Conservation (phyloP, 2,329 filamentous ascomycete genomes). For the Apiospora pterosperma region DNA sequence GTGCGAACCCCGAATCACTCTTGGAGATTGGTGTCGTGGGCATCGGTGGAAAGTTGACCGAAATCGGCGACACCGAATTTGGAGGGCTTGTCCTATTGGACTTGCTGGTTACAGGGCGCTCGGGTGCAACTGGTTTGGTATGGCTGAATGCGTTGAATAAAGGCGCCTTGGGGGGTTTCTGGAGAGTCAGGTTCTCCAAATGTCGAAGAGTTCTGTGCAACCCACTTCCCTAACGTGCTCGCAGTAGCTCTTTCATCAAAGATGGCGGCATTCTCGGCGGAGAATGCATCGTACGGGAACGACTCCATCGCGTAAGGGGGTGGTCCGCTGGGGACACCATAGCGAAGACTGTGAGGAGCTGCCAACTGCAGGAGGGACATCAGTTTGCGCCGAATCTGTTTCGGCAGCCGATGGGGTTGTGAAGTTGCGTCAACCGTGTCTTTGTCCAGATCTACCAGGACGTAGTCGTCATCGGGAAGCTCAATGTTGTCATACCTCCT, state of each 20-base stretch:
- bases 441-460: conserved; percentile 88
- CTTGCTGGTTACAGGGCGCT: conserved; percentile 74
- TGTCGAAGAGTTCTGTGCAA: conserved; percentile 81
- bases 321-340: conserved; percentile 81
- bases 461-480: conserved; percentile 91
- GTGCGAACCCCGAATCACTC: conserved; percentile 86
- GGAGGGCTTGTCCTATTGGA: conserved; percentile 60
- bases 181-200: conserved; percentile 68
- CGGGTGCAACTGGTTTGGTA: conserved; percentile 65
- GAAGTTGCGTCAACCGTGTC: conserved; percentile 84
- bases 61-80: conserved; percentile 71
- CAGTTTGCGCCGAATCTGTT: conserved; percentile 87
- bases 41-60: conserved; percentile 71
- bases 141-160: conserved; percentile 91
- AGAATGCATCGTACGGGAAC: conserved; percentile 86
- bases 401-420: conserved; percentile 74
- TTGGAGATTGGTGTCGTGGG: conserved; percentile 78
- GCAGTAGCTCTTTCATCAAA: conserved; percentile 70
- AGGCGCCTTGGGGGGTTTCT: conserved; percentile 52
- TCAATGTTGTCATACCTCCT: conserved; percentile 82
- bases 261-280: conserved; percentile 77
- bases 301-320: conserved; percentile 91
- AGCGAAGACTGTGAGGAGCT: conserved; percentile 84
- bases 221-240: conserved; percentile 79
- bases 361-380: conserved; percentile 83